Conservation (phyloP, 2,329 filamentous ascomycete genomes). For the Eutypa lata region DNA sequence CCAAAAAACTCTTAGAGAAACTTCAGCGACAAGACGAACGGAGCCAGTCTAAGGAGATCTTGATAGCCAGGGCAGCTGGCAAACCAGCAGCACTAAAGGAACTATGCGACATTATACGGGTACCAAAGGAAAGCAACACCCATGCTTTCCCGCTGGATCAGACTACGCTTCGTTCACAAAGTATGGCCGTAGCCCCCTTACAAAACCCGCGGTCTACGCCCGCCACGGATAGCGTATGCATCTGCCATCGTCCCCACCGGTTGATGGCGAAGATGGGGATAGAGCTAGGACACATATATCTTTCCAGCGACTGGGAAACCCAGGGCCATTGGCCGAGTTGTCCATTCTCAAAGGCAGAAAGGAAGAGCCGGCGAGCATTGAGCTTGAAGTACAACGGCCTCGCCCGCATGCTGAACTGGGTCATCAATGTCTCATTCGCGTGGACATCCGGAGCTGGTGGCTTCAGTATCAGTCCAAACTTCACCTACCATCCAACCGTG, state of each 20-base stretch:
- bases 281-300: not conserved
- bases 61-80: not conserved
- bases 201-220: not conserved
- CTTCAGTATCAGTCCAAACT: constrained; percentile 2
- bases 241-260: constrained; percentile 1
- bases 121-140: not conserved
- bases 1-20: not conserved
- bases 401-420: not conserved
- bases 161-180: not conserved
- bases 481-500: constrained; percentile 3
- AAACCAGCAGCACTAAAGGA: not conserved
- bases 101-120: not conserved
- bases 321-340: constrained; percentile 5
- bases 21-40: not conserved
- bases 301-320: not conserved
- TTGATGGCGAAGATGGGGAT: not conserved
- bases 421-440: constrained; percentile 2
- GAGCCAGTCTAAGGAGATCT: not conserved
- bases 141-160: not conserved
- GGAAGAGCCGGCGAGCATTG: not conserved
- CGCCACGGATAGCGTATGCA: not conserved
- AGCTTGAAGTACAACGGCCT: not conserved
- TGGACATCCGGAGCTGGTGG: constrained; percentile 5
- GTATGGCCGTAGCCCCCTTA: not conserved
- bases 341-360: not conserved